Evolutionary conservation across 139 green algal genomes (phyloP).

Genomic region (Raphidocelis subcapitata): DNA sequence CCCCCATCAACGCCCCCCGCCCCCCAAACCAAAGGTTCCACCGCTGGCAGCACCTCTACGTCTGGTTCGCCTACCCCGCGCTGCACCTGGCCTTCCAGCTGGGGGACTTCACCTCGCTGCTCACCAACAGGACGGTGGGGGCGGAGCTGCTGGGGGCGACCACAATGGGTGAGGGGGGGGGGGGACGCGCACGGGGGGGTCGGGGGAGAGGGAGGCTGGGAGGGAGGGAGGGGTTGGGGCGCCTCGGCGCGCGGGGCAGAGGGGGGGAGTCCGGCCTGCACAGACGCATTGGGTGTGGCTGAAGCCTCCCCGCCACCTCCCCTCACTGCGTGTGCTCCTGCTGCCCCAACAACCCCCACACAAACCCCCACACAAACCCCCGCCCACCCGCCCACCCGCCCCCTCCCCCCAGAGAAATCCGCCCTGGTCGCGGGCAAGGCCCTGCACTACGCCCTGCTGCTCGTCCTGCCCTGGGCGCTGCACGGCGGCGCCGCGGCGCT

Average conservation of each 20-base stretch:
- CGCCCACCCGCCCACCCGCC: neutral
- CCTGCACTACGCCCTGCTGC: constrained; percentile 70
- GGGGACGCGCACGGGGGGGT: no score
- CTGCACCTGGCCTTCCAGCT: constrained; percentile 81
- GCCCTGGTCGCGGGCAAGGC: constrained; percentile 71
- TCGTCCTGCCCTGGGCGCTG: constrained; percentile 49
- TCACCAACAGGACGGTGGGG: constrained; percentile 55
- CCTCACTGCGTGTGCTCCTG: no score
- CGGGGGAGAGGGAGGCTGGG: no score
- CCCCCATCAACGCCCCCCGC: neutral
- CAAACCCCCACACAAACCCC: no score
- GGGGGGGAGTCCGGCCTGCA: no score
- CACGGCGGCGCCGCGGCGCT: constrained; percentile 51
- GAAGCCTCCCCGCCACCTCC: no score
- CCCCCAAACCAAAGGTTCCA: constrained; percentile 55
- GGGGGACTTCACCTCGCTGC: constrained; percentile 50
- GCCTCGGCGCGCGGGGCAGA: no score
- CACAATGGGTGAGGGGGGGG: constrained; percentile 6
- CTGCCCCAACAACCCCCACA: no score
- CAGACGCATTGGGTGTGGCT: no score
- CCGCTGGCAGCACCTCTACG: constrained; percentile 83
- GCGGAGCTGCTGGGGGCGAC: constrained; percentile 67
- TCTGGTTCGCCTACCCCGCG: constrained; percentile 67
- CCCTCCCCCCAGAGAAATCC: constrained; percentile 43
- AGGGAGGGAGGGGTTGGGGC: no score